Base-by-base conservation (phyloP, 352 stramenopile genomes). In the Phytophthora podocarpi region DNA sequence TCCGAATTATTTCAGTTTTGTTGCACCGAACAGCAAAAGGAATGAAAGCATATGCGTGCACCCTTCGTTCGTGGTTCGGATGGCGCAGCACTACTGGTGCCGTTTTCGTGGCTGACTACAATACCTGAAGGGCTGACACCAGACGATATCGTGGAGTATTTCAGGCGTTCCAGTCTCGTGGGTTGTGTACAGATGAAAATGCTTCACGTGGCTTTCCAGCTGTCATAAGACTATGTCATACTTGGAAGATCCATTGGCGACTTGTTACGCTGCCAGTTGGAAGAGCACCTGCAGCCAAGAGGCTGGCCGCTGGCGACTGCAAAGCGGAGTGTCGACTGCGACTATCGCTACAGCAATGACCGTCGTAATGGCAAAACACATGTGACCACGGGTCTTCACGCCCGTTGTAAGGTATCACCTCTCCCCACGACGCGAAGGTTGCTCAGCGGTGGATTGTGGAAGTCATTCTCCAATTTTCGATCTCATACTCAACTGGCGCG, bases 391-490 rank as follows among this genome's bases (percentile, higher is more conserved):
- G 20, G 37, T n/a, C 37, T 28, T 45, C 18, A 30, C 37, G 37
- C 12, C 37, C 11, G 20, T 45, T 28, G 37, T 18, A 45, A 12
- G 37, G 37, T 27, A 9, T 15, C 23, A 45, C 9, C 35, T 20
- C 15, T 16, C 20, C n/a, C n/a, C n/a, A n/a, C n/a, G n/a, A n/a
- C n/a, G n/a, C n/a, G n/a, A n/a, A n/a, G n/a, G n/a, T n/a, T n/a
- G n/a, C n/a, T n/a, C n/a, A n/a, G n/a, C n/a, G n/a, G n/a, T n/a
- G n/a, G n/a, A 26, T 45, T 45, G 9, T 51, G 13, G 18, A 37
- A n/a, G 16, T 64, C 56, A 64, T 57, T 64, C 15, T 26, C 18
- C 37, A 64, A 64, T 58, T 64, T 50, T 37, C 37, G n/a, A n/a
- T n/a, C n/a, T n/a, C n/a, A n/a, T n/a, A n/a, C n/a, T n/a, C n/a